These are phyloP conservation scores for Mariannaea elegans DNA, from an alignment of 2,329 filamentous ascomycete species.

Conservation along the genomic window DNA sequence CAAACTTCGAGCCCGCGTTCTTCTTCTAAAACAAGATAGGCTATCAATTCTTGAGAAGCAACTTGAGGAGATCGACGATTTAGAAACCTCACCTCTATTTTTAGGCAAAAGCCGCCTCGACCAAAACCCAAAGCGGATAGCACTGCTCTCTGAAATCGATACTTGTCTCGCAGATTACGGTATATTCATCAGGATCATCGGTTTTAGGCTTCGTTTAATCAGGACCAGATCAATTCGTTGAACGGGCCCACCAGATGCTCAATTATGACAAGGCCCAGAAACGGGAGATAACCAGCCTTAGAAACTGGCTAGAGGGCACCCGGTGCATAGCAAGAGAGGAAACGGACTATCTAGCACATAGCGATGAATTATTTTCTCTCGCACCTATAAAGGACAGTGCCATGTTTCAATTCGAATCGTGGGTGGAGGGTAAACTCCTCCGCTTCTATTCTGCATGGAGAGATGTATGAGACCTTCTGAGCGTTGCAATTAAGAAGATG, in stretches of 20 bases:
- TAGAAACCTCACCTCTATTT: conserved; percentile 25
- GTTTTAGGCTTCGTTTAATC: too few relatives aligned
- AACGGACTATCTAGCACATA: conserved; percentile 2
- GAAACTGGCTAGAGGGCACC: conserved; percentile 4
- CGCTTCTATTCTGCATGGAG: not conserved
- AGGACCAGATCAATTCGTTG: not conserved
- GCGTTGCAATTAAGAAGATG: not conserved
- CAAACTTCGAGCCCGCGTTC: conserved; percentile 38
- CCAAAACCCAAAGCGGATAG: conserved; percentile 12
- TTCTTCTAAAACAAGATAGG: conserved; percentile 45
- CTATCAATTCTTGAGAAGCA: conserved; percentile 40
- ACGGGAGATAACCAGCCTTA: not conserved
- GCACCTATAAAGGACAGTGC: not conserved
- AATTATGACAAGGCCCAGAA: not conserved
- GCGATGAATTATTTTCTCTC: not conserved
- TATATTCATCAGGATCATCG: too few relatives aligned
- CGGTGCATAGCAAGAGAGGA: conserved; percentile 6
- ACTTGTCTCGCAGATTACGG: conserved; percentile 1
- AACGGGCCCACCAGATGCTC: not conserved
- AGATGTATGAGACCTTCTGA: not conserved
- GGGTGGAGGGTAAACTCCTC: conserved; percentile 6
- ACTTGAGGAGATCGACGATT: conserved; percentile 39
- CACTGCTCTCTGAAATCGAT: conserved; percentile 4
- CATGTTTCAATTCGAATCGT: not conserved
- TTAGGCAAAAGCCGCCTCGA: conserved; percentile 26